Base-by-base conservation (phyloP, 2,329 filamentous ascomycete species). In the Paradendryphiella salina region DNA sequence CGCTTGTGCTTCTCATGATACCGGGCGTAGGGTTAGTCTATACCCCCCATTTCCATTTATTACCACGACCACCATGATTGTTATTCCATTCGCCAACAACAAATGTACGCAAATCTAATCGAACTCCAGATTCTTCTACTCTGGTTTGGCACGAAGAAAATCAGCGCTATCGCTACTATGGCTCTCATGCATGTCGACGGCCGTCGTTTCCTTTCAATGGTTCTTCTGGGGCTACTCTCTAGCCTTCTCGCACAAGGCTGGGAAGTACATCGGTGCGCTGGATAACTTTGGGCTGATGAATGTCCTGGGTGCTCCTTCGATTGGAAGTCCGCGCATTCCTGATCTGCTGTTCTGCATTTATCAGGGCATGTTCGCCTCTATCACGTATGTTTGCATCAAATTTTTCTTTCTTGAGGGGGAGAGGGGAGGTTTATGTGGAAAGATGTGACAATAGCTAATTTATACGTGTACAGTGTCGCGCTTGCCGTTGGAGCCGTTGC, bases 221-320 rank as follows among this genome's bases (percentile, higher is more conserved):
- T 96, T 95, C 79, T 93, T 96, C 79, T 96, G 90, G 90, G 90
- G 90, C 39, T 96, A 90, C 72, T 91, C 88, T 4, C 76, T 94
- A 9, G 84, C 88, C 39, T 94, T 92, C 71, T 94, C 89, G 13
- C 89, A 93, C 74, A 80, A 82, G 2, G 87, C 88, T 20, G 85
- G 86, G 38, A 82, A 79, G 34, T 96, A 84, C 72, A 89, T 96
- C 56, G 90, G 90, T 51, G 81, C 91, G 64, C 78, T 96, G 20
- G 76, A 83, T 59, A 93, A 96, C 77, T 85, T 96, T 68, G 90
- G 87, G 35, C 86, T 95, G 73, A 85, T 79, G 59, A 80, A 88
- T 72, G 89, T 94, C 18, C 80, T 96, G 26, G 90, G 80, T 31
- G 81, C 79, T 15, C 89, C 89, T 2, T 91, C 88, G 0, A 85